Evolutionary conservation across 2,329 filamentous ascomycete species (phyloP), one percentile per base, ranked within the genome.

Genomic region (Nectriaceae sp.): DNA sequence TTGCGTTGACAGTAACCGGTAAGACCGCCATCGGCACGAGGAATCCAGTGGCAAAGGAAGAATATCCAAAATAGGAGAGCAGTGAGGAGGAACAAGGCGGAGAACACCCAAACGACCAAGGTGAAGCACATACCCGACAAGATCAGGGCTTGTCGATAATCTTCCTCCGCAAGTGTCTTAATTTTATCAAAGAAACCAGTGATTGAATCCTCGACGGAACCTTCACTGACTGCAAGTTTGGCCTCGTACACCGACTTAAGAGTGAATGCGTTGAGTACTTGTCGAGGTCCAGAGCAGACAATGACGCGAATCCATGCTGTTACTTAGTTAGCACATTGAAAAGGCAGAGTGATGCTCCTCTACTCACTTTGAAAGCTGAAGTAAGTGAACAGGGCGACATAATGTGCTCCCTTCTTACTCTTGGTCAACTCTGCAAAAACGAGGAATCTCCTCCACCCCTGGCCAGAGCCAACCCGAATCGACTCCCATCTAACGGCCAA

Each of bases 41-140:
- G 91, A 52, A 99, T 93, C 71, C 93, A 94, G 69, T 94, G 89
- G 82, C 89, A 96, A 5, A 99, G 79, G 69, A 96, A 99, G 61
- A 90, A 82, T 31, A 96, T 70, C 70, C 96, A 97, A 51, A 96
- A 84, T 2, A 95, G 61, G 19, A 85, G 74, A 0, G 89, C 90
- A 10, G 89, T 65, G n/a, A 93, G 73, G 42, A 97, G 77, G 37
- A 82, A 85, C 2, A 97, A 65, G 5, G 88, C 81, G 0, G 88
- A 88, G 59, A 97, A 85, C 13, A 91, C 78, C 93, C 93, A 97
- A 59, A 97, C 83, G 46, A 97, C 67, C 19, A 96, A 69, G 3
- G 93, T 97, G 71, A 96, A 97, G 54, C 91, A 74, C 94, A 97
- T 97, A 69, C 90, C 87, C 33, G 85, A 89, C 43, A 97, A 77